Evolutionary conservation across 2,329 filamentous ascomycete genomes (phyloP), one percentile per base, ranked within the genome.

Genomic region (Malbranchea zuffiana): DNA sequence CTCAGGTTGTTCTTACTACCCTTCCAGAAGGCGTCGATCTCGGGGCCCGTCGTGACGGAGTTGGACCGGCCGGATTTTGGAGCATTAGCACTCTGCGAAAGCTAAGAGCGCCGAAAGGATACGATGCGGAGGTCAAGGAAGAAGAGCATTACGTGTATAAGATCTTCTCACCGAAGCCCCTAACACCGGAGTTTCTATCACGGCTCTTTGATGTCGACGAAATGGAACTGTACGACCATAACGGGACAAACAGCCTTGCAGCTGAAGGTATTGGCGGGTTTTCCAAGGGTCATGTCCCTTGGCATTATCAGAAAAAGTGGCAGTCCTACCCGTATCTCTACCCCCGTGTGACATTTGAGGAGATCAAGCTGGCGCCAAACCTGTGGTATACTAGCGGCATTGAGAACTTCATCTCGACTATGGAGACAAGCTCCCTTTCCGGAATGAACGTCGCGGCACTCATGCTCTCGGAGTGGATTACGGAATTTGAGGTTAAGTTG

Each of bases 401-500:
- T 28, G 88, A 96, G 62, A 80, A 80, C 48, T 95, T 98, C 56
- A 92, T 96, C 48, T 90, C 82, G 6, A 94, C 86, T 0, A 96
- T 98, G 90, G 90, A 98, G 67, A 95, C 90, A 5, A 94, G 79
- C 56, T 82, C 84, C 1, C 60, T 96, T 47, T 90, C 90, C 76
- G 90, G 90, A 4, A 67, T 59, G 53, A 78, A 78, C 43, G 65
- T 72, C 37, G 67, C 66, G 11, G 65, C 67, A 39, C 69, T 75
- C 44, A 75, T 75, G 32, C 52, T 57, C 52, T 71, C 72, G 35
- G 66, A 45, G 24, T 44, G 45, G 39, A 42, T 39, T 10, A 35
- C 39, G 11, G 34, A 47, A 37, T 43, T 45, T 34, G 35, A 43
- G 19, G 31, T 41, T 11, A 46, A 43, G 37, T 17, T 45, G 36